phyloP scores from a whole-genome alignment of 495 filamentous ascomycete species.

The Mytilinidion resinicola region DNA sequence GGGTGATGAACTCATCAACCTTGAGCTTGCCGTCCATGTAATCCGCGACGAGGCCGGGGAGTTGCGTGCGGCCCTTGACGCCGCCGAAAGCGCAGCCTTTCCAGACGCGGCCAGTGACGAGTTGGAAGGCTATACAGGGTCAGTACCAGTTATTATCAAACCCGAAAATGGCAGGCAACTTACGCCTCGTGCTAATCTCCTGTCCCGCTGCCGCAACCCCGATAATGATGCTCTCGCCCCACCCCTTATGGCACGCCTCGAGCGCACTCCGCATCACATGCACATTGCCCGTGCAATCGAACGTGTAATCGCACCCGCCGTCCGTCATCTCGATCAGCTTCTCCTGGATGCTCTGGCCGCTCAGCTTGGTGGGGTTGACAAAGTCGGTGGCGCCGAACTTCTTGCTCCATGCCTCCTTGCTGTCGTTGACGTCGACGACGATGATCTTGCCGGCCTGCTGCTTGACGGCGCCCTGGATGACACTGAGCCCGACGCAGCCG shows the following conservation, averaged over 20 bases:
- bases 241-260: constrained; percentile 98
- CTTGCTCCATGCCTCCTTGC: constrained; percentile 82
- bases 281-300: constrained; percentile 97
- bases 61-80: constrained; percentile 92
- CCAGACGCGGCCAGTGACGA: constrained; percentile 96
- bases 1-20: constrained; percentile 99
- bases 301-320: constrained; percentile 97
- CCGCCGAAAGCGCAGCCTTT: constrained; percentile 96
- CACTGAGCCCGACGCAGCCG: constrained; percentile 89
- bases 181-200: constrained; percentile 93
- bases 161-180: constrained; percentile 41
- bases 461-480: constrained; percentile 91
- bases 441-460: constrained; percentile 86
- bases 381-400: constrained; percentile 98
- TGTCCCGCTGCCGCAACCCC: constrained; percentile 96
- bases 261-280: constrained; percentile 92
- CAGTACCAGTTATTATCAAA: constrained; percentile 7
- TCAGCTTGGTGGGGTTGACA: constrained; percentile 82
- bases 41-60: constrained; percentile 81
- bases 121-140: constrained; percentile 73
- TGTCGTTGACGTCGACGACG: constrained; percentile 88
- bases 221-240: constrained; percentile 97
- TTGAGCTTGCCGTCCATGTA: constrained; percentile 86
- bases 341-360: constrained; percentile 73
- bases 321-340: constrained; percentile 97